Evolutionary conservation across 2,329 filamentous ascomycete species (phyloP).

Genomic region (Endoconidiophora polonica): DNA sequence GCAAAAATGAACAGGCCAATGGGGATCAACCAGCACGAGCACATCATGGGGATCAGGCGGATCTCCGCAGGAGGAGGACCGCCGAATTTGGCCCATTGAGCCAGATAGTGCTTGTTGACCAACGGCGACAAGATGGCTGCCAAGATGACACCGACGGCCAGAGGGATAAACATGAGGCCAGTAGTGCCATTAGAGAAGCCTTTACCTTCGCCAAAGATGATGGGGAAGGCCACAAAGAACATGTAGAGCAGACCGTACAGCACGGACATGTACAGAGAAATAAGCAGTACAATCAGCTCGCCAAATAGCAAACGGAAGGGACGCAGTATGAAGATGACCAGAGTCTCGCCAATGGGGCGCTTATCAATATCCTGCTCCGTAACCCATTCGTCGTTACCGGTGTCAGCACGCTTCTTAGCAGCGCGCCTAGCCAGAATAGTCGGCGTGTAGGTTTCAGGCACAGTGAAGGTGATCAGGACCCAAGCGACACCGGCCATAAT

Average conservation of each 20-base stretch:
- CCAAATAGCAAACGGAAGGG: constrained; percentile 74
- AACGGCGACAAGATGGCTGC: constrained; percentile 52
- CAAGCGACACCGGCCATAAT: constrained; percentile 57
- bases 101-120: constrained; percentile 70
- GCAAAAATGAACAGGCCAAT: constrained; percentile 42
- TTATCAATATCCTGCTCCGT: constrained; percentile 69
- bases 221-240: constrained; percentile 56
- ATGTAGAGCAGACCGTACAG: constrained; percentile 61
- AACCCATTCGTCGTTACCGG: constrained; percentile 49
- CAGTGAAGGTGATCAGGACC: constrained; percentile 68
- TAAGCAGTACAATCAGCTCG: constrained; percentile 72
- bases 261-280: constrained; percentile 73
- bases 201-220: constrained; percentile 65
- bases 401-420: constrained; percentile 50
- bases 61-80: constrained; percentile 62
- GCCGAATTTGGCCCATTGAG: constrained; percentile 41
- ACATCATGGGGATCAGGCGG: constrained; percentile 71
- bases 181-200: constrained; percentile 58
- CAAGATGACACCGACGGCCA: constrained; percentile 52
- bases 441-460: constrained; percentile 77
- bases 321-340: constrained; percentile 59
- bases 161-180: constrained; percentile 73
- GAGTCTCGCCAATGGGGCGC: constrained; percentile 48
- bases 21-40: constrained; percentile 54
- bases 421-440: constrained; percentile 57